A percentile compares a stretch with the other conserved stretches of the same genome.
phyloP scores from a whole-genome alignment of 768 basidiomycete genomes.

The Mrakia gelida region DNA sequence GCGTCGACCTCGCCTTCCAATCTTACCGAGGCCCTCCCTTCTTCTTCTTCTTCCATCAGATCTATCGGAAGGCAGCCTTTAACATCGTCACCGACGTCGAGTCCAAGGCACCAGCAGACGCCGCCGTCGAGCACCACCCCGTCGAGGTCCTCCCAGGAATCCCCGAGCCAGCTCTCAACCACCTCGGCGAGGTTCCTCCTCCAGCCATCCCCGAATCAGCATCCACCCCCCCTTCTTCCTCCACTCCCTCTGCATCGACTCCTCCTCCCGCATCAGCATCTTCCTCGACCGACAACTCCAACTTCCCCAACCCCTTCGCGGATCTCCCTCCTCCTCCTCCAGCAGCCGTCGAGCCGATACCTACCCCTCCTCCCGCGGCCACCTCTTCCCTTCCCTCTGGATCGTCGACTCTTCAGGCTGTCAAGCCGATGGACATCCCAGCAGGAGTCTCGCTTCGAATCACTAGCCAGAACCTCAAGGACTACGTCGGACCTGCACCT shows the following conservation, averaged over 20 bases:
- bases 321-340: too few relatives aligned
- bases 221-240: background rate
- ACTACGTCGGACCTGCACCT: conserved; percentile 78
- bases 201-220: conserved; percentile 19
- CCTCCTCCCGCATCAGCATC: background rate
- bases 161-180: conserved; percentile 46
- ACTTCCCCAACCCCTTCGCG: too few relatives aligned
- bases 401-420: conserved; percentile 15
- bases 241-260: conserved; percentile 13
- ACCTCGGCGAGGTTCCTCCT: conserved; percentile 39
- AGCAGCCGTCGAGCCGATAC: background rate
- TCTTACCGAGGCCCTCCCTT: background rate
- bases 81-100: conserved; percentile 63
- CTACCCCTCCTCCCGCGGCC: background rate
- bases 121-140: conserved; percentile 41
- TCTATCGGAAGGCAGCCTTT: conserved; percentile 92
- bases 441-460: conserved; percentile 71
- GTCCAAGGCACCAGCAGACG: conserved; percentile 34
- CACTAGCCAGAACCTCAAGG: conserved; percentile 81
- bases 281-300: background rate
- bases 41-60: conserved; percentile 51
- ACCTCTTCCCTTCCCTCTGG: conserved; percentile 9
- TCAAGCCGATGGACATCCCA: conserved; percentile 73
- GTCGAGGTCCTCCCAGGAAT: conserved; percentile 48
- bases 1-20: background rate